A percentile compares a stretch with the other conserved stretches of the same genome.
Evolutionary conservation across 371 early-diverging fungal species (phyloP).

Genomic region (Mucor ambiguus): DNA sequence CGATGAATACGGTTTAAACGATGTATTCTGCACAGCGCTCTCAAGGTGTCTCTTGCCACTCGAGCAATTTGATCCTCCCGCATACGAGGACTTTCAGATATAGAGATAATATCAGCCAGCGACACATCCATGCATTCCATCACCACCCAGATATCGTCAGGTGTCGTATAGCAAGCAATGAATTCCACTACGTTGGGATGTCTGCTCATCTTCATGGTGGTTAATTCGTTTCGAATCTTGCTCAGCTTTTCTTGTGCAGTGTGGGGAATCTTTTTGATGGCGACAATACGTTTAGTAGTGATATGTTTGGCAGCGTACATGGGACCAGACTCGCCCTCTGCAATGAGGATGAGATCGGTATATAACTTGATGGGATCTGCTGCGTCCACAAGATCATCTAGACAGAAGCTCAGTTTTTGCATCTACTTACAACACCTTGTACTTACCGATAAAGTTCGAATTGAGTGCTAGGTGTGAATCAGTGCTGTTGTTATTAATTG

Average conservation of each 20-base stretch:
- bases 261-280: constrained; percentile 73
- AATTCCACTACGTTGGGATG: constrained; percentile 75
- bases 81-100: constrained; percentile 57
- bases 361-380: constrained; percentile 54
- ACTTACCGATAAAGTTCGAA: constrained; percentile 40
- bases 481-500: not conserved
- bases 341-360: constrained; percentile 60
- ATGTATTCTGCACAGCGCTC: constrained; percentile 92
- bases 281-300: constrained; percentile 57
- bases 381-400: constrained; percentile 48
- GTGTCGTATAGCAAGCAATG: constrained; percentile 64
- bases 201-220: constrained; percentile 69
- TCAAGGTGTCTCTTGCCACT: constrained; percentile 78
- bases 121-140: constrained; percentile 86
- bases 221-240: constrained; percentile 71
- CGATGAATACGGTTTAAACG: constrained; percentile 91
- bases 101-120: constrained; percentile 73
- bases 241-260: constrained; percentile 66
- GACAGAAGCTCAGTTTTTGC: not conserved
- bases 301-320: constrained; percentile 66
- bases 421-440: not conserved
- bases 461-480: constrained; percentile 26
- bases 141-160: constrained; percentile 67
- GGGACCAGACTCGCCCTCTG: constrained; percentile 82
- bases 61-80: constrained; percentile 67